Evolutionary conservation across 345 rosid genomes (phyloP).

Genomic region (Eucalyptus regnans): DNA sequence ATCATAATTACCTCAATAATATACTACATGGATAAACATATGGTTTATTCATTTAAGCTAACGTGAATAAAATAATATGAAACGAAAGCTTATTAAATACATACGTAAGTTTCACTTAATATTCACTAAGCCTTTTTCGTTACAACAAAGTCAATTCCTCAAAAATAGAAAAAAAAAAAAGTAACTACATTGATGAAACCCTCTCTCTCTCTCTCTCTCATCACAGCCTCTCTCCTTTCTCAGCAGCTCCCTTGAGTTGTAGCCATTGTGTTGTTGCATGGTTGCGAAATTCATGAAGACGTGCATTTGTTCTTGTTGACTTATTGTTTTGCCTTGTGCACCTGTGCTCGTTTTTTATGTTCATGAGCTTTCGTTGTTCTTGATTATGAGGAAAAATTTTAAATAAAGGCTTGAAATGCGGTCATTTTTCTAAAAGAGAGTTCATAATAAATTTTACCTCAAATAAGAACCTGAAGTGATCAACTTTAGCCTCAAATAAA

Average conservation of each 20-base stretch:
- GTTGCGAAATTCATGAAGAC: no score
- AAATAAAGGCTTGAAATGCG: background rate
- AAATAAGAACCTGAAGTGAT: fast-evolving
- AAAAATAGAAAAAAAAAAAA: background rate
- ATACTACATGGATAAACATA: background rate
- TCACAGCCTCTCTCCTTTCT: no score
- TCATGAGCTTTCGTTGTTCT: background rate
- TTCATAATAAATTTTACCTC: background rate
- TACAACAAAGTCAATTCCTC: background rate
- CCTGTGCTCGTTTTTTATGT: background rate
- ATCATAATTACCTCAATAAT: background rate
- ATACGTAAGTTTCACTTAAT: background rate
- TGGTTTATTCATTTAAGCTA: background rate
- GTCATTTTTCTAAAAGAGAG: no score
- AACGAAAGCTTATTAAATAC: background rate
- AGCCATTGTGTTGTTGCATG: no score
- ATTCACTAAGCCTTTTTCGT: background rate
- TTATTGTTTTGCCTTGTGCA: no score
- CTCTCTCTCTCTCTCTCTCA: no score
- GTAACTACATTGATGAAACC: no score
- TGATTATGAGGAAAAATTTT: background rate
- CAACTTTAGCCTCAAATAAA: background rate
- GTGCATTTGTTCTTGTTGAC: no score
- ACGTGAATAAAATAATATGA: no score
- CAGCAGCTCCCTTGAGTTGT: no score